Conservation (phyloP, 2,329 filamentous ascomycete species). For the Allantophomopsis lycopodina region DNA sequence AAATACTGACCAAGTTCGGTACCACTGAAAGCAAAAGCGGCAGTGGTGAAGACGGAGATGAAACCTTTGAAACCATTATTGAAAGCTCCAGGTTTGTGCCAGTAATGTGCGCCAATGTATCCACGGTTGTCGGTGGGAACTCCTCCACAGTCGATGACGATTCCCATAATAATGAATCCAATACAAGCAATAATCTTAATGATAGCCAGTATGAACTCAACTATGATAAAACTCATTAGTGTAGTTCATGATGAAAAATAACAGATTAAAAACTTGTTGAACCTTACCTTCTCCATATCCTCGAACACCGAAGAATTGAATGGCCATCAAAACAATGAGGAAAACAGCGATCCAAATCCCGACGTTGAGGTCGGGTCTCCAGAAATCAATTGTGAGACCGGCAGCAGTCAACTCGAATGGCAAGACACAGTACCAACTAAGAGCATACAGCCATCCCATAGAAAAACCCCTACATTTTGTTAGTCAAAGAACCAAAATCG, state of each 20-base stretch:
- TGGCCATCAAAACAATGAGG: slow-evolving; percentile 49
- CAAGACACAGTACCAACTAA: slow-evolving; percentile 72
- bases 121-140: slow-evolving; percentile 31
- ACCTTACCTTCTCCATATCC: slow-evolving; percentile 45
- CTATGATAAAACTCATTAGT: slow-evolving; percentile 6
- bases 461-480: not conserved
- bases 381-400: slow-evolving; percentile 67
- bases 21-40: slow-evolving; percentile 48
- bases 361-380: slow-evolving; percentile 30
- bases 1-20: slow-evolving; percentile 23
- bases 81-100: slow-evolving; percentile 33
- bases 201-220: slow-evolving; percentile 65
- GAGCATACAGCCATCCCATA: slow-evolving; percentile 37
- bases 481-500: not conserved
- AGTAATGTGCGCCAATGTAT: slow-evolving; percentile 28
- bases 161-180: slow-evolving; percentile 60
- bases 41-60: slow-evolving; percentile 49
- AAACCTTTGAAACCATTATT: slow-evolving; percentile 34
- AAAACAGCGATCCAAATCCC: slow-evolving; percentile 50
- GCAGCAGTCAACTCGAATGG: slow-evolving; percentile 77
- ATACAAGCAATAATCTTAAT: slow-evolving; percentile 62
- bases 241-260: not conserved
- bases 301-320: slow-evolving; percentile 56
- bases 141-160: slow-evolving; percentile 42
- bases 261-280: not conserved